These are phyloP conservation scores for Debaryomyces psychrophilus DNA, from an alignment of 1,139 yeast species.

Conservation along the genomic window DNA sequence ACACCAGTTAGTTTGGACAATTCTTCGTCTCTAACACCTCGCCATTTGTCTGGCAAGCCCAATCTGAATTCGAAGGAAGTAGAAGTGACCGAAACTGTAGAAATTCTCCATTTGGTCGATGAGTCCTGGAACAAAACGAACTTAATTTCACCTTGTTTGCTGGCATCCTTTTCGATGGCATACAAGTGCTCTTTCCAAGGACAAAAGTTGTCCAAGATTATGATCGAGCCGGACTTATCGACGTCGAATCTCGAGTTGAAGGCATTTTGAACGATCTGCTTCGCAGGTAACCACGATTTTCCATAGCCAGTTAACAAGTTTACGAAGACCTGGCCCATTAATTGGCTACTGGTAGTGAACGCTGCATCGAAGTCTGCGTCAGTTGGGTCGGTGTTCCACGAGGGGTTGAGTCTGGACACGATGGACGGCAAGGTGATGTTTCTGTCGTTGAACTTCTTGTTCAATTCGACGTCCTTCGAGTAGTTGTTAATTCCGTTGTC, in stretches of 20 bases:
- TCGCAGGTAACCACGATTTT: slow-evolving; percentile 90
- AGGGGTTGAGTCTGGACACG: slow-evolving; percentile 77
- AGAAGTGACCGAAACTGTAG: slow-evolving; percentile 79
- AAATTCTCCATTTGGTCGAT: slow-evolving; percentile 79
- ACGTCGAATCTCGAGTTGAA: slow-evolving; percentile 56
- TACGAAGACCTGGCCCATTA: slow-evolving; percentile 82
- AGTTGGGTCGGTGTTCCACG: slow-evolving; percentile 71
- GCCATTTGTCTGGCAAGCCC: slow-evolving; percentile 87
- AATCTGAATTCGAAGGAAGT: slow-evolving; percentile 82
- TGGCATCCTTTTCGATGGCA: slow-evolving; percentile 65
- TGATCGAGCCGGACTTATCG: slow-evolving; percentile 68
- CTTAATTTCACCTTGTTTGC: slow-evolving; percentile 57
- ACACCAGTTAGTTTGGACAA: slow-evolving; percentile 74
- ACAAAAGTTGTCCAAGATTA: slow-evolving; percentile 71
- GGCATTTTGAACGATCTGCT: slow-evolving; percentile 72
- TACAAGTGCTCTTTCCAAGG: slow-evolving; percentile 97
- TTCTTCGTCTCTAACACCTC: slow-evolving; percentile 90
- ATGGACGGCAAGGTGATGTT: slow-evolving; percentile 77
- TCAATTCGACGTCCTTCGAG: slow-evolving; percentile 49
- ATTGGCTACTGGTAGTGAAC: slow-evolving; percentile 70
- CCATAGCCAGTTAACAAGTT: slow-evolving; percentile 74
- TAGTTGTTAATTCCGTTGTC: slow-evolving; percentile 90
- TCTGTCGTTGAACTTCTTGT: slow-evolving; percentile 35
- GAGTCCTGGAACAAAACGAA: slow-evolving; percentile 83
- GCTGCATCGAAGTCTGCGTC: slow-evolving; percentile 68